phyloP scores from a whole-genome alignment of 345 rosid species.

The Orychophragmus violaceus region DNA sequence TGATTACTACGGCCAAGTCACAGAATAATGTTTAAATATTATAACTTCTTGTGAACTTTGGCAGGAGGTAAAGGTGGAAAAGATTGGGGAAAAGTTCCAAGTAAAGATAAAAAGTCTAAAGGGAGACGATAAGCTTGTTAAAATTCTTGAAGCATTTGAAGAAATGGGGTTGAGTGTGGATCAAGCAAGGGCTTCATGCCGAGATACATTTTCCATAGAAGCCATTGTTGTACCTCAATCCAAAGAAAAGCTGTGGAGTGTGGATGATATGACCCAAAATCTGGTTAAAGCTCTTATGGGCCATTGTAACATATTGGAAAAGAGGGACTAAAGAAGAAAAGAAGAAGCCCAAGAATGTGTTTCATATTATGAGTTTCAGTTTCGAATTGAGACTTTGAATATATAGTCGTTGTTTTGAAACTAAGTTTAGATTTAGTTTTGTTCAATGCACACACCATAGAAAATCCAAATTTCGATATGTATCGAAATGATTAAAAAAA shows the following conservation, averaged over 20 bases:
- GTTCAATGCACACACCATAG: background rate
- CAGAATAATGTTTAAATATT: background rate
- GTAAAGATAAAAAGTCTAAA: constrained; percentile 44
- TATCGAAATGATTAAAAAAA: background rate
- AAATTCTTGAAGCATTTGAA: constrained; percentile 63
- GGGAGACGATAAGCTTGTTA: constrained; percentile 44
- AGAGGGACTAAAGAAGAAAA: background rate
- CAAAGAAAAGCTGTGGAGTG: constrained; percentile 25
- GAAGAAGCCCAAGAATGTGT: background rate
- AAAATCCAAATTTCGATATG: background rate
- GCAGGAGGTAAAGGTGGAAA: constrained; percentile 64
- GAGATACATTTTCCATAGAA: constrained; percentile 50
- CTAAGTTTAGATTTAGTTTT: background rate
- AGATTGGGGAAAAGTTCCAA: constrained; percentile 38
- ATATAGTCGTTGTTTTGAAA: background rate
- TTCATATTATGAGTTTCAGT: background rate
- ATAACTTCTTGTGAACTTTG: background rate
- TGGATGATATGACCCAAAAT: constrained; percentile 35
- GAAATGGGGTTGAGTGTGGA: constrained; percentile 51
- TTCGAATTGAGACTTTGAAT: background rate
- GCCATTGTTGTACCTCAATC: constrained; percentile 53
- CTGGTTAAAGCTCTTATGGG: constrained; percentile 39
- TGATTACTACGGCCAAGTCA: background rate
- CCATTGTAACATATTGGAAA: background rate
- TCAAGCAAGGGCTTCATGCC: constrained; percentile 56